Base-by-base conservation (phyloP, 106 monocot genomes). In the Phalaenopsis equestris region DNA sequence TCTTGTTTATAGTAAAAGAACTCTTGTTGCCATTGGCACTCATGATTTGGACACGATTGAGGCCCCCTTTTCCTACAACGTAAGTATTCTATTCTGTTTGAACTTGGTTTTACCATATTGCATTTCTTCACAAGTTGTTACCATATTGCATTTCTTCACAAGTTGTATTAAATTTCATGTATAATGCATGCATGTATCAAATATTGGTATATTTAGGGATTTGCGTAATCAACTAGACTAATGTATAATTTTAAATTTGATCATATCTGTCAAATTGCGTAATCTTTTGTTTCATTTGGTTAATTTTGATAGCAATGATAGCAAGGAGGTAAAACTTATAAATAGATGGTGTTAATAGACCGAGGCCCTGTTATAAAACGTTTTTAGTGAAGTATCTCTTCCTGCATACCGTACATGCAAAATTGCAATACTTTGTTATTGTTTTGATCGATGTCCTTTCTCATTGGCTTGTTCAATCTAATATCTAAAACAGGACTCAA, bases 21-120 rank as follows among this genome's bases (percentile, higher is more conserved):
- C 94, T 49, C 75, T 94, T 6, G 97, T 97, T 81, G 94, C 97
- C 38, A 94, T 97, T 86, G 97, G 97, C 16, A 97, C 97, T 75
- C 94, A 92, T 90, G 97, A 97, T 89, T 85, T 97, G 83, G 94
- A 94, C 77, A 90, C 86, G 17, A 41, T 97, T 67, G 43, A 86
- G 41, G 89, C 85, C 19, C 97, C 97, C 15, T 97, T 97, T 72
- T 88, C 92, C 48, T 97, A 94, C 67, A 94, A 97, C 94, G 97
- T 89, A 82, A 83, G 76, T 74, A 24, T 48, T 76, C 30, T 76
- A 8, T 36, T 7, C 37, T 21, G 30, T 24, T 4, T 77, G 77
- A 49, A 55, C 55, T 37, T 6, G 77, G 17, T 14, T 2, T 9
- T 77, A 9, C n/a, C n/a, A 74, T 43, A 45, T 43, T 5, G 2